Percentiles rank a stretch among this genome's conserved stretches.
Evolutionary conservation across 176 grass and related monocot species (phyloP).

Genomic region (Puccinellia tenuiflora): DNA sequence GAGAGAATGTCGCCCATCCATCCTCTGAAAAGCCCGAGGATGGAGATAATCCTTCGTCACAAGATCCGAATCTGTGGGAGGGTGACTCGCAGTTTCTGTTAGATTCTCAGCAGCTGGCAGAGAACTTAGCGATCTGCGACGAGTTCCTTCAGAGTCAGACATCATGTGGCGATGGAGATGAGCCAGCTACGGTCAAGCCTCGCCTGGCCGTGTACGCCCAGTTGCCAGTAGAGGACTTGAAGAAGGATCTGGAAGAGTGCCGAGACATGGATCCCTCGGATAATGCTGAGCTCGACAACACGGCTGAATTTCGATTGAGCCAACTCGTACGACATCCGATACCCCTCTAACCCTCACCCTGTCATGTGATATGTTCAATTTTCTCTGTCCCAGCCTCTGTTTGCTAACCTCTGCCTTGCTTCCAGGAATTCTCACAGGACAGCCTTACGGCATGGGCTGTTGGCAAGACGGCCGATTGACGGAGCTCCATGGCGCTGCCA

Average conservation of each 20-base stretch:
- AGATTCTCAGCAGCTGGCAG: slow-evolving; percentile 81
- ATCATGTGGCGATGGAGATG: slow-evolving; percentile 48
- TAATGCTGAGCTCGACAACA: slow-evolving; percentile 32
- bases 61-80: slow-evolving; percentile 71
- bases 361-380: neutral
- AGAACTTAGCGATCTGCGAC: slow-evolving; percentile 56
- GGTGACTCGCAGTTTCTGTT: slow-evolving; percentile 70
- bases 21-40: slow-evolving; percentile 43
- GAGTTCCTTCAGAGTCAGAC: slow-evolving; percentile 91
- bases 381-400: neutral
- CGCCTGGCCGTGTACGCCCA: slow-evolving; percentile 57
- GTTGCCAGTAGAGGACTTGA: slow-evolving; percentile 61
- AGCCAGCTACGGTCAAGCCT: slow-evolving; percentile 30
- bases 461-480: slow-evolving; percentile 34
- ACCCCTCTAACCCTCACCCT: neutral
- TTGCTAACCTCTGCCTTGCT: slow-evolving; percentile 8
- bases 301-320: slow-evolving; percentile 62
- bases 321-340: slow-evolving; percentile 56
- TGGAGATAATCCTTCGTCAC: slow-evolving; percentile 38
- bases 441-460: slow-evolving; percentile 47
- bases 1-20: slow-evolving; percentile 24
- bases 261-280: slow-evolving; percentile 35
- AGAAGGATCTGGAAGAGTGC: slow-evolving; percentile 79
- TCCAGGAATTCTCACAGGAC: slow-evolving; percentile 71
- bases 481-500: neutral